A percentile compares a stretch with the other conserved stretches of the same genome.
Evolutionary conservation across 371 early-diverging fungal genomes (phyloP).

Genomic region (Syncephalastrum sp.): DNA sequence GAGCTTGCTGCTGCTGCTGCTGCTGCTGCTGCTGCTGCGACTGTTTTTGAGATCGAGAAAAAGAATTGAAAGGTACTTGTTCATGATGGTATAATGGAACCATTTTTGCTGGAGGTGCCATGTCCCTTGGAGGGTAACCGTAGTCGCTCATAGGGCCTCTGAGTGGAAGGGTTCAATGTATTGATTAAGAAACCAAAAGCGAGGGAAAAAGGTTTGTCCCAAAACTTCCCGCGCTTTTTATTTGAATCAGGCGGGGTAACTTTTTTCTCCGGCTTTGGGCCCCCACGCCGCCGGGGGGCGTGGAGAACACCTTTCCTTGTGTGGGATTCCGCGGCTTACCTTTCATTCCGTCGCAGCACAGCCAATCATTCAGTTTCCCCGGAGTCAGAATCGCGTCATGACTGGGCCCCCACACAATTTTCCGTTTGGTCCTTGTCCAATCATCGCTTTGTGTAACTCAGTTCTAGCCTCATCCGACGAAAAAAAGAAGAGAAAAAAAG

Average conservation of each 20-base stretch:
- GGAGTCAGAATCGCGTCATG: neutral
- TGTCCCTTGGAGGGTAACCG: slow-evolving; percentile 8
- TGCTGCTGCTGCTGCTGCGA: slow-evolving; percentile 4
- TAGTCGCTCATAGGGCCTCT: slow-evolving; percentile 12
- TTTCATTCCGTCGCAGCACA: slow-evolving; percentile 6
- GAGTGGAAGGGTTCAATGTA: no score
- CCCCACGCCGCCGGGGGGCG: slow-evolving; percentile 5
- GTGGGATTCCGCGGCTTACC: slow-evolving; percentile 13
- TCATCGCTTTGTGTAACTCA: neutral
- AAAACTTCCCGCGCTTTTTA: slow-evolving; percentile 10
- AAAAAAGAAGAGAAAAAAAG: no score
- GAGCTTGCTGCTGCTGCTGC: slow-evolving; percentile 7
- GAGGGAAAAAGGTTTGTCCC: slow-evolving; percentile 12
- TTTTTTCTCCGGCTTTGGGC: neutral
- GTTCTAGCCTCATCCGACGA: no score
- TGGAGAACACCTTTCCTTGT: slow-evolving; percentile 2
- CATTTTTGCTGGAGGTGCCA: slow-evolving; percentile 8
- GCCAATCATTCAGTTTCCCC: neutral
- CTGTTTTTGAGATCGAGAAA: neutral
- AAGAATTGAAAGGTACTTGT: slow-evolving; percentile 15
- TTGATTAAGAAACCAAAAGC: neutral
- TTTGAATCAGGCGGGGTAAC: neutral
- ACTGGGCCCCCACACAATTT: slow-evolving; percentile 7
- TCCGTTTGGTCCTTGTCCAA: slow-evolving; percentile 4
- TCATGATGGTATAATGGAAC: slow-evolving; percentile 19